These are phyloP conservation scores for Yamadazyma oceani DNA, from an alignment of 1,139 yeast species.

Conservation along the genomic window DNA sequence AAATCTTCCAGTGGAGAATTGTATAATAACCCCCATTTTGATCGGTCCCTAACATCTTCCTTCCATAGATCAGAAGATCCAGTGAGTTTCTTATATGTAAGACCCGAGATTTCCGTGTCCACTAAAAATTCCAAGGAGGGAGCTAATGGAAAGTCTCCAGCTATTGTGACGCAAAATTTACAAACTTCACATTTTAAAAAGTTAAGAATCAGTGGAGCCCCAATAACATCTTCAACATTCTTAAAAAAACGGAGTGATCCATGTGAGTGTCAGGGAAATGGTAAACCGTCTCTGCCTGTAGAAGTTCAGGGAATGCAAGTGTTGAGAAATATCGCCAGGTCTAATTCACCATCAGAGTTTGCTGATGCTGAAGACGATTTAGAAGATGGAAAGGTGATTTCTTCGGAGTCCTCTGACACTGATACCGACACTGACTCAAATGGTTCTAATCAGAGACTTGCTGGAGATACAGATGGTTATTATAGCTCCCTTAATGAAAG, in stretches of 20 bases:
- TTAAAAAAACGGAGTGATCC: slow-evolving; percentile 10
- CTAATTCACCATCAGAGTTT: background rate
- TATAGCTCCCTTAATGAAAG: slow-evolving; percentile 13
- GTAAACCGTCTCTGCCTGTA: background rate
- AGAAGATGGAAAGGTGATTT: slow-evolving; percentile 13
- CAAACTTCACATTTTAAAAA: slow-evolving; percentile 45
- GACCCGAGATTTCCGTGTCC: slow-evolving; percentile 3
- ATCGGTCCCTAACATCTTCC: slow-evolving; percentile 14
- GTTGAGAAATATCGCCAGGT: background rate
- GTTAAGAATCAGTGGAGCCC: slow-evolving; percentile 43
- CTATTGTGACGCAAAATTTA: slow-evolving; percentile 39
- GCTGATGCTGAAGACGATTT: slow-evolving; percentile 17
- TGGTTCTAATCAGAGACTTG: slow-evolving; percentile 14
- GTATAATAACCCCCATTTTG: slow-evolving; percentile 12
- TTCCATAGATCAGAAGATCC: slow-evolving; percentile 23
- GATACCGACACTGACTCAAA: slow-evolving; percentile 32
- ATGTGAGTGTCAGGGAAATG: slow-evolving; percentile 7
- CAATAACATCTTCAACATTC: slow-evolving; percentile 33
- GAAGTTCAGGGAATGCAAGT: slow-evolving; percentile 1
- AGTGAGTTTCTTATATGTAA: slow-evolving; percentile 19
- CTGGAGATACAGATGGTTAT: slow-evolving; percentile 17
- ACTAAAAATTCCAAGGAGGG: background rate
- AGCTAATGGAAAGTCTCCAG: slow-evolving; percentile 28
- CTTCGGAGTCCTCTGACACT: slow-evolving; percentile 29
- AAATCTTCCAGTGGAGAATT: slow-evolving; percentile 6